Evolutionary conservation across 805 yeast genomes (phyloP).

Genomic region (Saccharomyces paradoxus): DNA sequence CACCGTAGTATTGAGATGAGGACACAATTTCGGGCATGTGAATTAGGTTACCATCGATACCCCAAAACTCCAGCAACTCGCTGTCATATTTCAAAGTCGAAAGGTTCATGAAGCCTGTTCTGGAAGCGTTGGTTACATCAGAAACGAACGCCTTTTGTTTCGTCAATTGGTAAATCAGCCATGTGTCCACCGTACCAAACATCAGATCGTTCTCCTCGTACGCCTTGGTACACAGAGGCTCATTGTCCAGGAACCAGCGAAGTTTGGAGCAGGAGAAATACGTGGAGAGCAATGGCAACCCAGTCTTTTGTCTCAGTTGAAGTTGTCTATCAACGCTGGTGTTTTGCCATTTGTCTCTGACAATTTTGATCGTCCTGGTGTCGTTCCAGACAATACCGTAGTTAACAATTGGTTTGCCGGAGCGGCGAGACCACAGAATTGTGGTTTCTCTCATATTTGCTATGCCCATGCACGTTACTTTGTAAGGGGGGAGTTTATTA

Average conservation of each 20-base stretch:
- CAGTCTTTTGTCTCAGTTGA: slow-evolving; percentile 56
- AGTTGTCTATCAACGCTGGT: slow-evolving; percentile 49
- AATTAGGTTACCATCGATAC: slow-evolving; percentile 59
- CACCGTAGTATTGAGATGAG: slow-evolving; percentile 70
- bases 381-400: slow-evolving; percentile 94
- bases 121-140: slow-evolving; percentile 85
- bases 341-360: slow-evolving; percentile 49
- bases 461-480: slow-evolving; percentile 70
- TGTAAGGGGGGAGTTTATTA: slow-evolving; percentile 44
- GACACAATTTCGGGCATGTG: slow-evolving; percentile 70
- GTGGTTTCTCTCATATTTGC: slow-evolving; percentile 97
- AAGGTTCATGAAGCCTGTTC: slow-evolving; percentile 85
- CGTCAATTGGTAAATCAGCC: slow-evolving; percentile 84
- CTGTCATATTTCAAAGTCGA: slow-evolving; percentile 68
- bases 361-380: slow-evolving; percentile 71
- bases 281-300: slow-evolving; percentile 74
- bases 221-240: slow-evolving; percentile 52
- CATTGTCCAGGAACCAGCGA: slow-evolving; percentile 82
- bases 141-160: slow-evolving; percentile 62
- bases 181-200: slow-evolving; percentile 92
- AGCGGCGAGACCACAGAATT: slow-evolving; percentile 72
- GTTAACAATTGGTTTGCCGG: slow-evolving; percentile 75
- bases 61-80: slow-evolving; percentile 69
- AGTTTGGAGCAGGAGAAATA: slow-evolving; percentile 87
- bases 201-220: slow-evolving; percentile 72